A percentile compares a stretch with the other conserved stretches of the same genome.
Evolutionary conservation across 257 asterid species (phyloP).

Genomic region (Gentiana straminea): DNA sequence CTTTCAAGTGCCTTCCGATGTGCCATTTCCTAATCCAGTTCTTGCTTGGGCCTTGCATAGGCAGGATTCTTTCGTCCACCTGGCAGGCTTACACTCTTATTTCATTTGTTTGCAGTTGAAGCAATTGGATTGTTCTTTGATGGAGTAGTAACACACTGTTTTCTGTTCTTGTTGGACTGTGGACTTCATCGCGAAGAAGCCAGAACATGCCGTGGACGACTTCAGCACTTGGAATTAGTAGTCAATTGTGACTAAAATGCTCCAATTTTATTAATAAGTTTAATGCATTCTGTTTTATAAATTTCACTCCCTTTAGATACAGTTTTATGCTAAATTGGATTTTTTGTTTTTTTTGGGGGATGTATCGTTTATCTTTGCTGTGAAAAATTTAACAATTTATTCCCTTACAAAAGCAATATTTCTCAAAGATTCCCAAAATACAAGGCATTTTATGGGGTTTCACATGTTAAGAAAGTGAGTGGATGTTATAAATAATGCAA

Average conservation of each 20-base stretch:
- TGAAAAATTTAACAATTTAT: too few species aligned
- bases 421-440: too few species aligned
- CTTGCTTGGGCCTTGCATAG: conserved; percentile 30
- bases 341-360: too few species aligned
- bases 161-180: neutral
- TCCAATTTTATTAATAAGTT: neutral
- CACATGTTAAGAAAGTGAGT: too few species aligned
- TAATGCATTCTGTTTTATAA: too few species aligned
- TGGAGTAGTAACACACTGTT: neutral
- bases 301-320: too few species aligned
- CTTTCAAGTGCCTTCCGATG: neutral
- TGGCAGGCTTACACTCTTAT: neutral
- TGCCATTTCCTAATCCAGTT: conserved; percentile 43
- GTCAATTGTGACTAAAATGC: conserved; percentile 6
- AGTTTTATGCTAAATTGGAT: too few species aligned
- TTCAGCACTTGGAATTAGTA: neutral
- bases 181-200: conserved; percentile 6
- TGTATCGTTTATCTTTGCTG: too few species aligned
- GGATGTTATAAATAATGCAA: too few species aligned
- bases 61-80: conserved; percentile 20
- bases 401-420: too few species aligned
- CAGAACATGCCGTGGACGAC: neutral
- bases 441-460: too few species aligned
- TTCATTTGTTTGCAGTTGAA: conserved; percentile 10
- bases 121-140: conserved; percentile 2